These are phyloP conservation scores for Solanum sitiens DNA, from an alignment of 257 asterid species.

Conservation along the genomic window DNA sequence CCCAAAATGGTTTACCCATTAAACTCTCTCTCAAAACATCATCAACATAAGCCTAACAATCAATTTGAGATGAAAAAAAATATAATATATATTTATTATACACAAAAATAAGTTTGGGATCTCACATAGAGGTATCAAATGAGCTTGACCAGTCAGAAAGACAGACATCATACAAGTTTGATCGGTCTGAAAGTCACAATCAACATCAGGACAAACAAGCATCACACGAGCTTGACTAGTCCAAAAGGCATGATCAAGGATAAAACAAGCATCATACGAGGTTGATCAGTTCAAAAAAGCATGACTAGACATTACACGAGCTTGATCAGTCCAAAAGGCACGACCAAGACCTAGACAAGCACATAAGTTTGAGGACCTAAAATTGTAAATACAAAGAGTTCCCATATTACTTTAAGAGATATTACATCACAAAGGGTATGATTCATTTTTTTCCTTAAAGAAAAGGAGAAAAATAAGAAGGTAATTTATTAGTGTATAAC, in stretches of 20 bases:
- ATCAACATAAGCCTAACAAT: neutral
- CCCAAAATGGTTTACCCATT: constrained; percentile 93
- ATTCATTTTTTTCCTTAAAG: neutral
- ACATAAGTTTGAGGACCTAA: neutral
- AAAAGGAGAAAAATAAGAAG: neutral
- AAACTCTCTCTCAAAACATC: constrained; percentile 37
- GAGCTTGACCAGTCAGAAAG: neutral
- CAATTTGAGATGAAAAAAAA: neutral
- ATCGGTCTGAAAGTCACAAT: neutral
- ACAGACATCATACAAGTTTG: neutral
- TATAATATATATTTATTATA: neutral
- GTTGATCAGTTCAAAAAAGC: neutral
- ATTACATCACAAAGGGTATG: neutral
- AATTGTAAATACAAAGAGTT: constrained; percentile 10
- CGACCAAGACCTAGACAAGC: neutral
- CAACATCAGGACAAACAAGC: too few species aligned
- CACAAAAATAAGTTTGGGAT: neutral
- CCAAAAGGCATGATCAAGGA: neutral
- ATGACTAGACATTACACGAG: fast-evolving
- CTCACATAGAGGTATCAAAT: neutral
- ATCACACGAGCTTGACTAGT: neutral
- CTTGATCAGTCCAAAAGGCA: neutral
- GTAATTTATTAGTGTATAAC: neutral
- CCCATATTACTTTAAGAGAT: neutral
- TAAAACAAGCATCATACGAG: neutral